phyloP scores from a whole-genome alignment of 306 rosid species.

The Luffa acutangula region DNA sequence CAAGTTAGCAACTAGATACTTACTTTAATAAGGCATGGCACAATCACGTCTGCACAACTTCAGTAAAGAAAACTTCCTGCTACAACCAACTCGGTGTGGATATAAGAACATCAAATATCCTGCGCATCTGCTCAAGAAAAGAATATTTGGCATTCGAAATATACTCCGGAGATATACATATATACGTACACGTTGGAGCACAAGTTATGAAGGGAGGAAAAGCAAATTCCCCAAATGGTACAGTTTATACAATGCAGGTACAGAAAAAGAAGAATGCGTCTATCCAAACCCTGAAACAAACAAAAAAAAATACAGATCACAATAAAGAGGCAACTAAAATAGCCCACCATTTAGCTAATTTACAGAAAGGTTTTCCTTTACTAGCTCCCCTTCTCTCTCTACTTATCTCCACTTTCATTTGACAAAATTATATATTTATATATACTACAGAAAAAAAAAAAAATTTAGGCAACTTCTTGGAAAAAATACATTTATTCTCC shows the following conservation, averaged over 20 bases:
- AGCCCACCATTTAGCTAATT: neutral
- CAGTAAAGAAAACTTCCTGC: neutral
- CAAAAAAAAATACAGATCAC: neutral
- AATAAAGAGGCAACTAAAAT: neutral
- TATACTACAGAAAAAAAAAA: neutral
- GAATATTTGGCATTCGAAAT: neutral
- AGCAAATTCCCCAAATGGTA: neutral
- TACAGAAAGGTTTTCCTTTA: neutral
- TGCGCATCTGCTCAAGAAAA: neutral
- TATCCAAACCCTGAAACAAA: neutral
- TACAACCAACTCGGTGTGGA: neutral
- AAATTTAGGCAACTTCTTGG: neutral
- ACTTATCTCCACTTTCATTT: neutral
- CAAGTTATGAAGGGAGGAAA: neutral
- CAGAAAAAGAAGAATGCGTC: neutral
- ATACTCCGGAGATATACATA: neutral
- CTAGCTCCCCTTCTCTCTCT: neutral
- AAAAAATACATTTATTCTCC: neutral
- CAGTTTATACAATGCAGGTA: neutral
- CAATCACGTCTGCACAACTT: neutral
- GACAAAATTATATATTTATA: neutral
- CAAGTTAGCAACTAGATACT: neutral
- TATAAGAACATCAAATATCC: constrained; percentile 1
- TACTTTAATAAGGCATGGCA: neutral
- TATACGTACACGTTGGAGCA: neutral